Conservation (phyloP, 139 green algal species). For the Bryopsis sp. region DNA sequence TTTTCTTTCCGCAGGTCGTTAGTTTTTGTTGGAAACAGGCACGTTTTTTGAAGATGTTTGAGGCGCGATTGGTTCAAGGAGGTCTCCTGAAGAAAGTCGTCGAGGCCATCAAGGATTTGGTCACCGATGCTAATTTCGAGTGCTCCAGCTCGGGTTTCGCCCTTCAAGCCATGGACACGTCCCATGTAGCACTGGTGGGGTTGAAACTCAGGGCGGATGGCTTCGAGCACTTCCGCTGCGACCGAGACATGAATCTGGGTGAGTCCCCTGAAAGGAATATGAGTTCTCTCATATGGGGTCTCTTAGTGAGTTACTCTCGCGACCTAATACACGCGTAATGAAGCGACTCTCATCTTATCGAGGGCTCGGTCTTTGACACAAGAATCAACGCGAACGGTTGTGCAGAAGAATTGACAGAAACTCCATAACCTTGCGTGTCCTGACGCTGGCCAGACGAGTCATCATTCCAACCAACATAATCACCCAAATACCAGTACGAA, state of each 20-base stretch:
- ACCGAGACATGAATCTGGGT: slow-evolving; percentile 79
- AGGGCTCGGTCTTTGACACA: not conserved
- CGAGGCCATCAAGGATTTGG: slow-evolving; percentile 94
- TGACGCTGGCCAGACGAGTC: too few species aligned
- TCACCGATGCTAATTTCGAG: slow-evolving; percentile 97
- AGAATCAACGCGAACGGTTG: too few species aligned
- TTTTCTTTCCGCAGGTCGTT: too few species aligned
- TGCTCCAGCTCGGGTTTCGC: slow-evolving; percentile 72
- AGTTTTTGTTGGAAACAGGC: too few species aligned
- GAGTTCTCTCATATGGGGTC: too few species aligned
- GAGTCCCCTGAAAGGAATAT: not conserved
- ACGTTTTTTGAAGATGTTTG: slow-evolving; percentile 57
- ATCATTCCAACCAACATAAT: too few species aligned
- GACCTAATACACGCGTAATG: too few species aligned
- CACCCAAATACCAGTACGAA: too few species aligned
- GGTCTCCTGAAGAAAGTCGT: slow-evolving; percentile 82
- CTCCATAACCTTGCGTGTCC: too few species aligned
- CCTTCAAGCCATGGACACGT: slow-evolving; percentile 96
- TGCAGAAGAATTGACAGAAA: too few species aligned
- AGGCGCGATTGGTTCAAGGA: slow-evolving; percentile 61
- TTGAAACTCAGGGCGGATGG: slow-evolving; percentile 76
- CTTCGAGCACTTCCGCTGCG: slow-evolving; percentile 97
- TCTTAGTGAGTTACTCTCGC: too few species aligned
- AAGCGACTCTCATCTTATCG: not conserved
- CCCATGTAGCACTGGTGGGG: slow-evolving; percentile 88